Percentiles rank a stretch among this genome's conserved stretches.
phyloP scores from a whole-genome alignment of 2,329 filamentous ascomycete species.

The Fusarium sp. region DNA sequence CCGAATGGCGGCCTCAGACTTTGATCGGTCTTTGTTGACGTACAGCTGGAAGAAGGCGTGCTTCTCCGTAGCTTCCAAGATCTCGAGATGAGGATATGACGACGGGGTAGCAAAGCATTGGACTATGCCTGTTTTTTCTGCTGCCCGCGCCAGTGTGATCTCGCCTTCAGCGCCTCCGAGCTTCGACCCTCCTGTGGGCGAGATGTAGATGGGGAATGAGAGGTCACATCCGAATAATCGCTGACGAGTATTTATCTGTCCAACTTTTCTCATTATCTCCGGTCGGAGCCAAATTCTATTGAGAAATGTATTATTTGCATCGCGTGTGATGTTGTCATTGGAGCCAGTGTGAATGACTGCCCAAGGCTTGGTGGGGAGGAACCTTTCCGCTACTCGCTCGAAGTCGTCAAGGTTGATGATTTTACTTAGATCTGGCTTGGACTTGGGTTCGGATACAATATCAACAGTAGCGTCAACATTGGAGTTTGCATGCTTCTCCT shows the following conservation, averaged over 20 bases:
- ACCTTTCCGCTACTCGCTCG: not conserved
- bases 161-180: not conserved
- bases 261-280: not conserved
- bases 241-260: not conserved
- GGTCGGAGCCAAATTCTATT: not conserved
- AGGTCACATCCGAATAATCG: not conserved
- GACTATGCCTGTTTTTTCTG: not conserved
- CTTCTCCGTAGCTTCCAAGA: not conserved
- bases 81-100: not conserved
- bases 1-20: not conserved
- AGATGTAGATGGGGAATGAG: not conserved
- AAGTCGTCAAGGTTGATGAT: not conserved
- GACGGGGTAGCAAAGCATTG: not conserved
- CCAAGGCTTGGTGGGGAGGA: not conserved
- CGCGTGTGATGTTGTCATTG: not conserved
- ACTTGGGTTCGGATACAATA: not conserved
- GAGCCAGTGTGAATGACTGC: not conserved
- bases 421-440: not conserved
- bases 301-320: not conserved
- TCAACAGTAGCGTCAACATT: accelerated
- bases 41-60: not conserved
- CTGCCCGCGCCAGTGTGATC: not conserved
- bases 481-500: too few relatives aligned
- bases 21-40: not conserved
- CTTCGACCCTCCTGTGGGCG: not conserved